Percentiles rank a stretch among this genome's conserved stretches.
phyloP scores from a whole-genome alignment of 371 early-diverging fungal genomes.

The Mortierella sp. region DNA sequence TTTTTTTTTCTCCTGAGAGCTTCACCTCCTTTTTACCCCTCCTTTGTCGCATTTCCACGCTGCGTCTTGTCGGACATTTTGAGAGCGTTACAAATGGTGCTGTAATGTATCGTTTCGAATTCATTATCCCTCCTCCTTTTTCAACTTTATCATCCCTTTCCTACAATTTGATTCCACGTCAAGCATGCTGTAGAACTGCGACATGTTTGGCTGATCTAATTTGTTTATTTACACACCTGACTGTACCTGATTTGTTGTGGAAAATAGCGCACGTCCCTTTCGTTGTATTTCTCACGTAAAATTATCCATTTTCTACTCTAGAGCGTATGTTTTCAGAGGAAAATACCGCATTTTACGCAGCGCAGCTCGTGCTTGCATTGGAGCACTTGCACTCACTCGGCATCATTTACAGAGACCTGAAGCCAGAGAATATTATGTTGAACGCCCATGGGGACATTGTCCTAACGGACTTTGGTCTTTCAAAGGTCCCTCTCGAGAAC shows the following conservation, averaged over 20 bases:
- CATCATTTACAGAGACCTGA: constrained; percentile 90
- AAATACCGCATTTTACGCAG: constrained; percentile 86
- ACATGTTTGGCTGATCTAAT: constrained; percentile 20
- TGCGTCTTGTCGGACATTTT: not conserved
- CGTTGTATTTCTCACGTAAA: not conserved
- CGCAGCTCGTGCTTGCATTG: constrained; percentile 88
- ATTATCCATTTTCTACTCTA: constrained; percentile 38
- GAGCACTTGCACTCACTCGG: constrained; percentile 90
- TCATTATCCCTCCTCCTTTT: not conserved
- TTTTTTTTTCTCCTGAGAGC: not conserved
- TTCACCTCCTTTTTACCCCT: not conserved
- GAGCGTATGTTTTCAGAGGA: constrained; percentile 87
- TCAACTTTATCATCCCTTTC: not conserved
- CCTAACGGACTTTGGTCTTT: constrained; percentile 94
- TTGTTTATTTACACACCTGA: too few species aligned
- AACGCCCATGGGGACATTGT: constrained; percentile 85
- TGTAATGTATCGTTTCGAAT: not conserved
- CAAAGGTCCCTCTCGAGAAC: constrained; percentile 82
- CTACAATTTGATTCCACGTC: constrained; percentile 3
- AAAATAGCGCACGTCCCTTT: constrained; percentile 6
- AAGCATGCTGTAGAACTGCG: constrained; percentile 11
- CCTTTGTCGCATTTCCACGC: not conserved
- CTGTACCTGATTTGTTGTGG: not conserved
- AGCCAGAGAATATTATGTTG: constrained; percentile 92
- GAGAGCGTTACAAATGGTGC: not conserved